phyloP scores from a whole-genome alignment of 108 stramenopile species.

The Pseudonitzschia multistriata region DNA sequence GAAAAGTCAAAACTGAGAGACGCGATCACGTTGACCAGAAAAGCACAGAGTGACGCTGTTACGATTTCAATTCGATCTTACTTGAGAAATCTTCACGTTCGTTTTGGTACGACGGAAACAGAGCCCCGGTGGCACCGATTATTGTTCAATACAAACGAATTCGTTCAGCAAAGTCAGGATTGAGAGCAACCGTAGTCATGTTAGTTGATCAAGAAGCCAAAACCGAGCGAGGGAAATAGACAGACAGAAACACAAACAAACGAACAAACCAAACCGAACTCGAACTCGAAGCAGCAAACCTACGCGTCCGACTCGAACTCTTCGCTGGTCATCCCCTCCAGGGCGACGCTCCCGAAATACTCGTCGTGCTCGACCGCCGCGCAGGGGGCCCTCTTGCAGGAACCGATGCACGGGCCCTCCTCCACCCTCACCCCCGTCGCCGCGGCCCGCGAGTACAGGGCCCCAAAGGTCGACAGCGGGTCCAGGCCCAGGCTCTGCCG shows the following conservation, averaged over 20 bases:
- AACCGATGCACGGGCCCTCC: slow-evolving; percentile 72
- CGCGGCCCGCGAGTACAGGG: slow-evolving; percentile 45
- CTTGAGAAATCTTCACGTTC: slow-evolving; percentile 2
- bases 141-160: not conserved
- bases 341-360: slow-evolving; percentile 64
- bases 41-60: not conserved
- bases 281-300: no score
- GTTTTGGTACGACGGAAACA: not conserved
- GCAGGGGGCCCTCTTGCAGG: slow-evolving; percentile 75
- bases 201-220: no score
- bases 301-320: slow-evolving; percentile 65
- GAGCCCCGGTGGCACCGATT: not conserved
- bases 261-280: no score
- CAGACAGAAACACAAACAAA: not conserved
- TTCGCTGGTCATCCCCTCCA: slow-evolving; percentile 69
- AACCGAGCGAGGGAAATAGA: not conserved
- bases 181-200: no score
- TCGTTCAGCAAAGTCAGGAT: no score
- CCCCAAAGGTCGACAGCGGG: slow-evolving; percentile 56
- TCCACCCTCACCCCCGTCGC: slow-evolving; percentile 50
- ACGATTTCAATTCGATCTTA: not conserved
- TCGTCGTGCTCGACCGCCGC: slow-evolving; percentile 79
- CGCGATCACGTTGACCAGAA: not conserved
- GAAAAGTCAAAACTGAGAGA: not conserved
- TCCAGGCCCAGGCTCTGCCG: slow-evolving; percentile 57